phyloP scores from a whole-genome alignment of 2,329 filamentous ascomycete genomes.

The Aspergillus fumigatiaffinis region DNA sequence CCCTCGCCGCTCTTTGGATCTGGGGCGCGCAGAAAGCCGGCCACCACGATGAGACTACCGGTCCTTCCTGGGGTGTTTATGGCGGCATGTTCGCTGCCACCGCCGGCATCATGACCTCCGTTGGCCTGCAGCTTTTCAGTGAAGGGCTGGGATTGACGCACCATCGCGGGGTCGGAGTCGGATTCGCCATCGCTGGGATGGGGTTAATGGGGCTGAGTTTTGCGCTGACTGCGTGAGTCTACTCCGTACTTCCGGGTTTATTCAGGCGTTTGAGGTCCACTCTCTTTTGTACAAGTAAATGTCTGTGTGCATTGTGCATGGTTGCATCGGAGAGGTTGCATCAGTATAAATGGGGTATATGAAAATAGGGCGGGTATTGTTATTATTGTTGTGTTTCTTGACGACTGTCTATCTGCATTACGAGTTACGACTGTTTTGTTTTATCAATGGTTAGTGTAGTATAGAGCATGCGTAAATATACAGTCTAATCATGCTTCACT shows the following conservation, averaged over 20 bases:
- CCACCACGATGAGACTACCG: slow-evolving; percentile 20
- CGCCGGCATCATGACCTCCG: slow-evolving; percentile 91
- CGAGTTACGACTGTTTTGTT: not conserved
- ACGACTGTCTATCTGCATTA: not conserved
- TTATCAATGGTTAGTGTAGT: not conserved
- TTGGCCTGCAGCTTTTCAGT: slow-evolving; percentile 82
- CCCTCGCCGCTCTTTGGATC: slow-evolving; percentile 81
- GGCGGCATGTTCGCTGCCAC: slow-evolving; percentile 77
- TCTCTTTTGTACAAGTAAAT: not conserved
- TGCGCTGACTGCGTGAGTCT: slow-evolving; percentile 64
- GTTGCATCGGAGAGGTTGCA: not conserved
- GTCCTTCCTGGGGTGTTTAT: slow-evolving; percentile 52
- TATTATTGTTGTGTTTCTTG: not conserved
- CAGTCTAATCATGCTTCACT: not conserved
- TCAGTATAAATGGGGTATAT: not conserved
- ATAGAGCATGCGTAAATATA: not conserved
- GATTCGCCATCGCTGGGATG: slow-evolving; percentile 60
- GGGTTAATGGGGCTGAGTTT: slow-evolving; percentile 78
- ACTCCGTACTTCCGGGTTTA: not conserved
- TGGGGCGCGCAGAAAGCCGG: slow-evolving; percentile 58
- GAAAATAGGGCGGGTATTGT: not conserved
- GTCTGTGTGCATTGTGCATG: not conserved
- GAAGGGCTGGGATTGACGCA: slow-evolving; percentile 76
- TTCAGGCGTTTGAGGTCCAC: not conserved
- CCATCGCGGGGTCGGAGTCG: slow-evolving; percentile 34